Conservation (phyloP, 2,329 filamentous ascomycete species). For the Botrytis deweyae region DNA sequence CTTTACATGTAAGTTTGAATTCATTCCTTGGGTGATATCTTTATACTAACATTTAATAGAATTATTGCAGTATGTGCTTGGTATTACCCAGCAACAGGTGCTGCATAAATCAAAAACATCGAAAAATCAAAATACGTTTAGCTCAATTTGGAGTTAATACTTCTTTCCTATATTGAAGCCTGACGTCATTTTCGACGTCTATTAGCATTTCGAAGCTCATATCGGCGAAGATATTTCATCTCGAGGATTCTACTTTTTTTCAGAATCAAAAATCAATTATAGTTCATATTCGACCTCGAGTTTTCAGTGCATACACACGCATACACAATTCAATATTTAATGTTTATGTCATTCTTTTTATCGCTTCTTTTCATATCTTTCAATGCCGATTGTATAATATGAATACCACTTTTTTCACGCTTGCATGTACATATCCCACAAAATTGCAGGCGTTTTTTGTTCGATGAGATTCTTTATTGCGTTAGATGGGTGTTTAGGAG, state of each 20-base stretch:
- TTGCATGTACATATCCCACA: slow-evolving; percentile 8
- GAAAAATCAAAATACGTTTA: not conserved
- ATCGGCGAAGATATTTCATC: not conserved
- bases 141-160: not conserved
- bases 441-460: not conserved
- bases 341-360: not conserved
- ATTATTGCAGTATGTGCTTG: slow-evolving; percentile 31
- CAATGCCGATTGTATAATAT: not conserved
- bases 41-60: slow-evolving; percentile 12
- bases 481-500: not conserved
- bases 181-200: not conserved
- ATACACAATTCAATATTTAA: slow-evolving; percentile 10
- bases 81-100: slow-evolving; percentile 26
- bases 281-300: not conserved
- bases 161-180: not conserved
- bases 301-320: not conserved
- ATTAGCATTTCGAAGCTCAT: not conserved
- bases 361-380: not conserved
- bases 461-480: not conserved
- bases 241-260: not conserved
- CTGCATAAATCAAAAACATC: not conserved
- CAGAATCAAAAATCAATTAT: not conserved
- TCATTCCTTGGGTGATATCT: not conserved
- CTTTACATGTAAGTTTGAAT: slow-evolving; percentile 35
- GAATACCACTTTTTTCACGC: slow-evolving; percentile 4